Evolutionary conservation across 2,329 filamentous ascomycete genomes (phyloP), one percentile per base, ranked within the genome.

Genomic region (Onygenales sp.): DNA sequence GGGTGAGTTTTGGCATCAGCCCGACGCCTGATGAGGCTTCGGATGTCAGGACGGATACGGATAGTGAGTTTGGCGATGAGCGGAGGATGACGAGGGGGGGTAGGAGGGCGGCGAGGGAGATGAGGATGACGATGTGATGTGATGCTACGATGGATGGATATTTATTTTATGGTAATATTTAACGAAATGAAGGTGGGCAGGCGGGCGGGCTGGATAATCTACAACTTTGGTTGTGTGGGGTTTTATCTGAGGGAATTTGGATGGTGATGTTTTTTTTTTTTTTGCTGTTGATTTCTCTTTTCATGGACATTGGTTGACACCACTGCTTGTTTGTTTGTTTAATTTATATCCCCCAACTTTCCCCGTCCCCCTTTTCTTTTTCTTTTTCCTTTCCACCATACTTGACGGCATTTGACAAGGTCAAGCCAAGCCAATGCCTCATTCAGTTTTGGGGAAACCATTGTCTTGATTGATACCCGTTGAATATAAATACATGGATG

Each of bases 11-110:
- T 53, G 51, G 49, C 17, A 64, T 63, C 2, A 71, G 69, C 1
- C 65, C 64, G 8, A 72, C 69, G 1, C 69, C 69, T 1, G 69
- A 71, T 1, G 69, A 71, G 43, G 51, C 68, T 17, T 70, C 68
- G 11, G 70, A 72, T 50, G 58, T 61, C 21, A 66, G 61, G 55
- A 70, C 67, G 3, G 70, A 71, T 51, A 69, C 69, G 2, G 69
- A 71, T 35, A 71, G 66, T 51, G 70, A 72, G 45, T 58, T 59
- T 35, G 59, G 59, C 27, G 68, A 71, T 17, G 62, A 66, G 43
- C 63, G 65, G 41, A 65, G 68, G 42, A 63, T 62, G 54, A 71
- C 67, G 10, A 61, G 70, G 47, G 63, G 67, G 11, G 69, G 60
- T 50, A 63, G 68, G 42, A 61, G 64, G 36, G 63, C 63, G 43